phyloP scores from a whole-genome alignment of 352 stramenopile species.

The Phytophthora constricta region DNA sequence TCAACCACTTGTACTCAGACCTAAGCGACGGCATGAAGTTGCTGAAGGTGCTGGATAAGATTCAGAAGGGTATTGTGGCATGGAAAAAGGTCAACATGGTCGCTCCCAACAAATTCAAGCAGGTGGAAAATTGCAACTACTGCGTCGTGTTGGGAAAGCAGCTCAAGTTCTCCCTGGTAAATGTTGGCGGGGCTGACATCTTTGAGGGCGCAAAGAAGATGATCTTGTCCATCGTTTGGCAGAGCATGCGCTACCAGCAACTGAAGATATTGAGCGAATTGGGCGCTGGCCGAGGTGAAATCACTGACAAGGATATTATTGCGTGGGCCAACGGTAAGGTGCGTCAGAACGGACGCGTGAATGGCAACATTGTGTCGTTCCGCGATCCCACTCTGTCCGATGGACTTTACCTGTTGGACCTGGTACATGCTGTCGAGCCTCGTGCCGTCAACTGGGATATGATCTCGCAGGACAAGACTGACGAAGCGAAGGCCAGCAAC shows the following conservation, averaged over 20 bases:
- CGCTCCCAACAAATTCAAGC: constrained; percentile 91
- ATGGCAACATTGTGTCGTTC: constrained; percentile 86
- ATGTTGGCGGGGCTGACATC: constrained; percentile 92
- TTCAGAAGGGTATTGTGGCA: constrained; percentile 87
- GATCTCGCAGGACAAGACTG: constrained; percentile 56
- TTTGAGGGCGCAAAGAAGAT: constrained; percentile 94
- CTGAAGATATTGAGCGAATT: constrained; percentile 84
- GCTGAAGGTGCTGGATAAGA: constrained; percentile 90
- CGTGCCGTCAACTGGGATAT: constrained; percentile 93
- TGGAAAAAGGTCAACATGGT: constrained; percentile 92
- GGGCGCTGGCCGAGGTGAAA: constrained; percentile 50
- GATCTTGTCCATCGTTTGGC: constrained; percentile 94
- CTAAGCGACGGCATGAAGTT: constrained; percentile 89
- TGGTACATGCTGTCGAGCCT: constrained; percentile 87
- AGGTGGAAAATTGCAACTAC: constrained; percentile 92
- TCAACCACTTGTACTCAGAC: constrained; percentile 93
- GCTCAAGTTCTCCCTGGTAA: constrained; percentile 90
- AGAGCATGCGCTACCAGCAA: constrained; percentile 94
- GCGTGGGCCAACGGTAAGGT: constrained; percentile 88
- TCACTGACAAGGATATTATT: constrained; percentile 87
- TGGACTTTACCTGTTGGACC: constrained; percentile 86
- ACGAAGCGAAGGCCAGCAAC: constrained; percentile 91
- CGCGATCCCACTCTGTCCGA: constrained; percentile 80
- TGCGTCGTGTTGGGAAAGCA: constrained; percentile 89
- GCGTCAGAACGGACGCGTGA: constrained; percentile 68